A percentile compares a stretch with the other conserved stretches of the same genome.
Conservation (phyloP, 2,329 filamentous ascomycete genomes). For the Aureobasidium leucospermi region DNA sequence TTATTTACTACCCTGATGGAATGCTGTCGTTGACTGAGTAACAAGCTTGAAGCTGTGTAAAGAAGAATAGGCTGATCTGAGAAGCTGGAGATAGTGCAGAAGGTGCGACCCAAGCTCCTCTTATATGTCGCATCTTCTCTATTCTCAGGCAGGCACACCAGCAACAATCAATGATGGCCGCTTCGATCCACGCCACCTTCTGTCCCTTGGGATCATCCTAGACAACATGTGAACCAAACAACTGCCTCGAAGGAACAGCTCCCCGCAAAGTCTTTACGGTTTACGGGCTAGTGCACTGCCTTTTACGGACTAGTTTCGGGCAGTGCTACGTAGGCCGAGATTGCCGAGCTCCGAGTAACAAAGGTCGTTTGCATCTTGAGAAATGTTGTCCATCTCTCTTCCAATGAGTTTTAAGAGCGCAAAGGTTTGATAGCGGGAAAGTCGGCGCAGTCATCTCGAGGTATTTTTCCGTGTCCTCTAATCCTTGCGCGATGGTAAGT, state of each 20-base stretch:
- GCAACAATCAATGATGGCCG: conserved; percentile 7
- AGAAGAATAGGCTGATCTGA: background rate
- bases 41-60: background rate
- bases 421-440: background rate
- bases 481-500: background rate
- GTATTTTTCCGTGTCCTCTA: background rate
- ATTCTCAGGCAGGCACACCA: conserved; percentile 6
- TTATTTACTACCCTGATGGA: background rate
- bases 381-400: background rate
- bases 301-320: background rate
- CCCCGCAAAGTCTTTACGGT: background rate
- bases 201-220: background rate
- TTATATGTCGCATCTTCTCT: conserved; percentile 8
- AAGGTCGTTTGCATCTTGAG: background rate
- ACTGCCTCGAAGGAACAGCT: background rate
- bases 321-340: conserved; percentile 4
- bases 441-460: background rate
- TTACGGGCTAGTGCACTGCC: background rate
- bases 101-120: background rate
- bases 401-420: background rate
- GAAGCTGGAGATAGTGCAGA: background rate
- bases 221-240: conserved; percentile 9
- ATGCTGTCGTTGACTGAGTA: background rate
- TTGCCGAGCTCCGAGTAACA: background rate
- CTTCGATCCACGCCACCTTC: conserved; percentile 1